phyloP scores from a whole-genome alignment of 1,284 basidiomycete genomes.

The Microbotryum lychnidis-dioicae region DNA sequence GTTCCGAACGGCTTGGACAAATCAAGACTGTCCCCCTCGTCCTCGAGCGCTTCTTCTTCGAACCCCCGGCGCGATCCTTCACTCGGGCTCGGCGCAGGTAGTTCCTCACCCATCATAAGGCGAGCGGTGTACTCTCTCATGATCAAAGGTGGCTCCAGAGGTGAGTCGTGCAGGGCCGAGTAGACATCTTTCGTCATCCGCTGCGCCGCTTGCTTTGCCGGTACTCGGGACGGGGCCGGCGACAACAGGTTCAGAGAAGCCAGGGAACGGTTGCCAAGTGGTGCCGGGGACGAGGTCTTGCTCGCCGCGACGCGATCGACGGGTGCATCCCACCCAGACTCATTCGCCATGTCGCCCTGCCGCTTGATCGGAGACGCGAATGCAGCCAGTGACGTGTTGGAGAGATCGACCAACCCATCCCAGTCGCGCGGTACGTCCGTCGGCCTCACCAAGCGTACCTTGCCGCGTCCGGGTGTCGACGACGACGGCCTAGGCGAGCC shows the following conservation, averaged over 20 bases:
- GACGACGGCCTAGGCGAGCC: constrained; percentile 2
- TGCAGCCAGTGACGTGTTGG: constrained; percentile 16
- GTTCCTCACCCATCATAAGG: constrained; percentile 1
- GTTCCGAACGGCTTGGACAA: neutral
- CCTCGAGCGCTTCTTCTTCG: constrained; percentile 1
- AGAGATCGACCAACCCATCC: constrained; percentile 34
- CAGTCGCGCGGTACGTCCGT: constrained; percentile 28
- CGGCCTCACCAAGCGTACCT: constrained; percentile 5
- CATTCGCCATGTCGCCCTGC: neutral
- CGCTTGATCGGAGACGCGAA: constrained; percentile 28
- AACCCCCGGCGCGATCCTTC: neutral
- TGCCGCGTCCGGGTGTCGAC: constrained; percentile 9
- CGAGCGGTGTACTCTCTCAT: constrained; percentile 5
- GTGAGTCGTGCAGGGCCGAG: constrained; percentile 17
- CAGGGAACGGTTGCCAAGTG: neutral
- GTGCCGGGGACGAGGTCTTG: neutral
- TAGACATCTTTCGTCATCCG: constrained; percentile 23
- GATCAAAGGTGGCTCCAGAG: constrained; percentile 8
- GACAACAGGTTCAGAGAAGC: neutral
- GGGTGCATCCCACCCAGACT: constrained; percentile 1
- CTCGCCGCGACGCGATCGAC: constrained; percentile 3
- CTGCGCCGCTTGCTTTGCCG: constrained; percentile 24
- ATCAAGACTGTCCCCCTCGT: neutral
- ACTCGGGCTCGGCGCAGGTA: neutral
- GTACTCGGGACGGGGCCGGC: constrained; percentile 10